Evolutionary conservation across 1,139 yeast genomes (phyloP), one percentile per base, ranked within the genome.

Genomic region (Candida anutae): DNA sequence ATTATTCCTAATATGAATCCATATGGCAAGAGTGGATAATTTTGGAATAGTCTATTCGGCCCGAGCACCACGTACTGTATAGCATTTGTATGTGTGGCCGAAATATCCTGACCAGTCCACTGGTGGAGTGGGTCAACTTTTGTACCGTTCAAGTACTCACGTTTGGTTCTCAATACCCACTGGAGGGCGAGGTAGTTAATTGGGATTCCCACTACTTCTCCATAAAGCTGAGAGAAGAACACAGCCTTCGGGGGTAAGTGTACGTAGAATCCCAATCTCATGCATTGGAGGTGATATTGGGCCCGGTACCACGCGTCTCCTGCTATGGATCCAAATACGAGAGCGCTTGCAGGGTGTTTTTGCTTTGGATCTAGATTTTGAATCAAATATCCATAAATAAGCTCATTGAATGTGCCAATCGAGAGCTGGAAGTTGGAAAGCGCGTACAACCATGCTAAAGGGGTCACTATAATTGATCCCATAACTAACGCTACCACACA

Each of bases 241-340:
- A 69, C 69, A 2, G 56, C 47, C 28, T 48, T 52, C 0, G 75
- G 74, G 0, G 74, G 71, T 5, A 69, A 40, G 34, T 62, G 66
- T 40, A 60, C 64, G 43, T 68, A 69, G 37, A 65, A 62, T 2
- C 74, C 75, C 9, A 68, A 46, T 32, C 66, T 58, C 55, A 65
- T 60, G 43, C 65, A 63, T 35, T 68, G 69, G 19, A 69, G 48
- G 39, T 65, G 66, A 36, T 53, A 63, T 39, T 69, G 74, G 1
- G 74, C 72, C 26, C 74, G 42, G 36, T 69, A 68, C 73, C 74
- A 69, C 2, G 74, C 69, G 41, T 68, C 64, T 2, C 74, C 74
- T 0, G 73, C 69, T 11, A 70, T 50, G 3, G 73, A 61, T 4
- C 74, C 71, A 40, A 65, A 69, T 3, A 66, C 58, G 2, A 66